These are phyloP conservation scores for Colletotrichum cereale DNA, from an alignment of 2,329 filamentous ascomycete species.

Conservation along the genomic window DNA sequence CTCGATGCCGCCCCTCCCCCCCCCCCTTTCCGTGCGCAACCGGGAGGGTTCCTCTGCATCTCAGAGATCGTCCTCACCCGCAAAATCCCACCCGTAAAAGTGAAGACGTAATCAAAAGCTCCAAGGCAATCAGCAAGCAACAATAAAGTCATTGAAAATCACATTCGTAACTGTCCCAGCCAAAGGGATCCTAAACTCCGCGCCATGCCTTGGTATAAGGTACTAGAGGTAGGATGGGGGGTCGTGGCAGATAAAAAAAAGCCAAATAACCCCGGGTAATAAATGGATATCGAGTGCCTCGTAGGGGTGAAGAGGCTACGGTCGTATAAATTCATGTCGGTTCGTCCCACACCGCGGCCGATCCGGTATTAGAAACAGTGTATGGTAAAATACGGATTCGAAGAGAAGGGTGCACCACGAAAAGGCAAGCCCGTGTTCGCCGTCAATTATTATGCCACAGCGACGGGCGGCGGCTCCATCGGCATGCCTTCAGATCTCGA, in stretches of 20 bases:
- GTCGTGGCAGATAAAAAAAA: constrained; percentile 2
- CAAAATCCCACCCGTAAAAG: not conserved
- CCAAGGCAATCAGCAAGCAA: not conserved
- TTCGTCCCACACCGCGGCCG: constrained; percentile 16
- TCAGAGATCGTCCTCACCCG: not conserved
- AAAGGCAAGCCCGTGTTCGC: not conserved
- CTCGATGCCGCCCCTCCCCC: not conserved
- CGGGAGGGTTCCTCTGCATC: not conserved
- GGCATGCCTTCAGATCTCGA: constrained; percentile 32
- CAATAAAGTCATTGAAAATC: constrained; percentile 25
- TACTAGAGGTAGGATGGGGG: constrained; percentile 25
- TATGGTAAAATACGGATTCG: constrained; percentile 33
- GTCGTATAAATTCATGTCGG: constrained; percentile 38
- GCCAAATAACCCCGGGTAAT: constrained; percentile 21
- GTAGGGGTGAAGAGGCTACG: constrained; percentile 16
- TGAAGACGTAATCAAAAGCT: not conserved
- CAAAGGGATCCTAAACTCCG: constrained; percentile 38
- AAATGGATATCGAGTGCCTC: constrained; percentile 40
- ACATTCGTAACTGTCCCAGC: constrained; percentile 33
- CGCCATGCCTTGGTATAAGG: constrained; percentile 43
- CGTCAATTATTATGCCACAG: constrained; percentile 23
- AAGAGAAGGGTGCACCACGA: constrained; percentile 16
- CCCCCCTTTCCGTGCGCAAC: not conserved
- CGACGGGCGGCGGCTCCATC: constrained; percentile 32
- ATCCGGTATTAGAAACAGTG: constrained; percentile 38